phyloP scores from a whole-genome alignment of 352 stramenopile genomes.

The Phytophthora pini region DNA sequence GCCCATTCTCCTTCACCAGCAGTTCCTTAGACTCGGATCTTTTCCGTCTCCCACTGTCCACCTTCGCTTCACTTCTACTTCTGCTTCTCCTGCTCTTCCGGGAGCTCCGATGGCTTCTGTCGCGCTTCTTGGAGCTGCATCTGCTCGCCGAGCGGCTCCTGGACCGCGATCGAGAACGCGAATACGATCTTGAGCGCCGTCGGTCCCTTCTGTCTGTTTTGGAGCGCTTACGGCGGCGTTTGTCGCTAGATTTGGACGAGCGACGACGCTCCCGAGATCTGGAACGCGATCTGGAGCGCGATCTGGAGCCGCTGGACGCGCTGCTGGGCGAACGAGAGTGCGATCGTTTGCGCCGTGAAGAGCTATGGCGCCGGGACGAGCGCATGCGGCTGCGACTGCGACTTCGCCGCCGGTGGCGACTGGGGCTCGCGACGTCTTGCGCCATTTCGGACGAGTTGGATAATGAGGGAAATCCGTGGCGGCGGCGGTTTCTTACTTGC shows the following conservation, averaged over 20 bases:
- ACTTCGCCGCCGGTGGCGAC: slow-evolving; percentile 41
- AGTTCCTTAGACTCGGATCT: slow-evolving; percentile 34
- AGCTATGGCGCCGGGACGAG: slow-evolving; percentile 34
- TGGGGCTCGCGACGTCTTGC: slow-evolving; percentile 32
- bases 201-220: slow-evolving; percentile 27
- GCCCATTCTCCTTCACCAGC: slow-evolving; percentile 7
- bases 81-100: slow-evolving; percentile 34
- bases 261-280: slow-evolving; percentile 36
- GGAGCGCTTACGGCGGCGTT: slow-evolving; percentile 38
- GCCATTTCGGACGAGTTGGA: slow-evolving; percentile 28
- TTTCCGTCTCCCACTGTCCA: slow-evolving; percentile 8
- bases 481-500: slow-evolving; percentile 15
- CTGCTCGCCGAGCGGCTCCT: slow-evolving; percentile 39
- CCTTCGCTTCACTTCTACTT: slow-evolving; percentile 22
- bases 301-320: slow-evolving; percentile 26
- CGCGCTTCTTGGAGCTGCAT: slow-evolving; percentile 35
- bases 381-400: slow-evolving; percentile 36
- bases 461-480: slow-evolving; percentile 34
- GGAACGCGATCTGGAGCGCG: slow-evolving; percentile 45
- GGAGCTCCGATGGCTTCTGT: slow-evolving; percentile 19
- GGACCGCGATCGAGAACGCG: slow-evolving; percentile 31
- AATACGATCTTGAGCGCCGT: slow-evolving; percentile 29
- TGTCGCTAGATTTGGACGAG: slow-evolving; percentile 32
- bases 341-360: slow-evolving; percentile 35
- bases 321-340: slow-evolving; percentile 35